These are phyloP conservation scores for Salicornia ramosissima DNA, from an alignment of 148 eudicot species.

Conservation along the genomic window DNA sequence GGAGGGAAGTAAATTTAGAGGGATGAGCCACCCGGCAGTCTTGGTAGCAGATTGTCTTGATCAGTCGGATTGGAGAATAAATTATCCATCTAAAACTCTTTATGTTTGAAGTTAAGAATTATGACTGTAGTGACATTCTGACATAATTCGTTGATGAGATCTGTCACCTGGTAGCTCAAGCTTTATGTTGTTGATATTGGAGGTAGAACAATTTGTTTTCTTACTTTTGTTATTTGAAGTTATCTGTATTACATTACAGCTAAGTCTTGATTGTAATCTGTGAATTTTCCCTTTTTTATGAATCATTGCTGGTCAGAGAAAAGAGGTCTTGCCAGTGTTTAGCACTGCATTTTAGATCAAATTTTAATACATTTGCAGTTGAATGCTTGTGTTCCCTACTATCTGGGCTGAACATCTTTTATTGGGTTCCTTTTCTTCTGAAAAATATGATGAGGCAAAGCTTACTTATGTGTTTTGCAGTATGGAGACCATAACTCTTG, in stretches of 20 bases:
- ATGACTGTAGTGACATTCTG: too few relatives aligned
- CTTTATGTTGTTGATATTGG: too few relatives aligned
- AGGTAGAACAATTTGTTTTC: too few relatives aligned
- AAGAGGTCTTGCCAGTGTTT: neutral
- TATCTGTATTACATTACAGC: neutral
- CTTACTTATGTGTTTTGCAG: too few relatives aligned
- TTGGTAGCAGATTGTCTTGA: neutral
- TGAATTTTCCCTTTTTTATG: neutral
- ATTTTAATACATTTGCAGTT: neutral
- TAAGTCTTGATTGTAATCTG: neutral
- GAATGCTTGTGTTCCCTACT: neutral
- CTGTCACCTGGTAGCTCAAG: too few relatives aligned
- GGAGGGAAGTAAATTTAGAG: neutral
- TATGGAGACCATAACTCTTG: slow-evolving; percentile 97
- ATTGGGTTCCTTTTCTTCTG: too few relatives aligned
- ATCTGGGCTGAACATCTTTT: neutral
- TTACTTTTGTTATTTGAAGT: too few relatives aligned
- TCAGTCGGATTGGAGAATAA: neutral
- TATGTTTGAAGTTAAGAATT: too few relatives aligned
- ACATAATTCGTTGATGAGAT: too few relatives aligned
- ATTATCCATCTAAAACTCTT: too few relatives aligned
- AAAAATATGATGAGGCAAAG: too few relatives aligned
- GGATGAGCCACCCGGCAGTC: slow-evolving; percentile 34
- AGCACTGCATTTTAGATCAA: neutral
- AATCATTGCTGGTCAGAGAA: neutral